Evolutionary conservation across 805 yeast species (phyloP).

Genomic region (Candida adriatica): DNA sequence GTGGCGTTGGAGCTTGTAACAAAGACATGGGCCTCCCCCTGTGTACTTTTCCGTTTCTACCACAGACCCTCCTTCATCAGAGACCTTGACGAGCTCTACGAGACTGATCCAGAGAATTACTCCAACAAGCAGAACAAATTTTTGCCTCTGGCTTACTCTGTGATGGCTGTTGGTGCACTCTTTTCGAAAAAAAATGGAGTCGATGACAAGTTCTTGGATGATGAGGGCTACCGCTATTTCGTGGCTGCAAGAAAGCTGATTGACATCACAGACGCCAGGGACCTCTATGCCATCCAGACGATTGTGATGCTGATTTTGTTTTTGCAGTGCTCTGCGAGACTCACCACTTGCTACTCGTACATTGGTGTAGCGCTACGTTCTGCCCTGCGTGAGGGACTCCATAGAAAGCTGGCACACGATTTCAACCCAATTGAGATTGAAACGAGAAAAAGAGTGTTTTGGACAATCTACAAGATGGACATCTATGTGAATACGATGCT

Average conservation of each 20-base stretch:
- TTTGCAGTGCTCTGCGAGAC: constrained; percentile 80
- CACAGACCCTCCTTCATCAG: constrained; percentile 76
- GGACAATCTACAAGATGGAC: constrained; percentile 89
- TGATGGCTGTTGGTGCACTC: constrained; percentile 84
- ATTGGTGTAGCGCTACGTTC: constrained; percentile 83
- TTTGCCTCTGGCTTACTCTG: constrained; percentile 74
- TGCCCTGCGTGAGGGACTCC: constrained; percentile 77
- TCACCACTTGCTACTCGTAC: constrained; percentile 83
- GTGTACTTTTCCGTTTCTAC: constrained; percentile 78
- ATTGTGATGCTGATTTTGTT: constrained; percentile 81
- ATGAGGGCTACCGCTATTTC: constrained; percentile 76
- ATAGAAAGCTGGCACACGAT: constrained; percentile 51
- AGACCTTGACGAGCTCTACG: constrained; percentile 70
- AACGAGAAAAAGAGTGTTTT: constrained; percentile 76
- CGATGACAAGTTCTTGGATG: constrained; percentile 38
- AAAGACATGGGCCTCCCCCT: constrained; percentile 79
- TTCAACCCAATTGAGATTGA: constrained; percentile 75
- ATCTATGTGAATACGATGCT: constrained; percentile 80
- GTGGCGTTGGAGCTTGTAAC: constrained; percentile 64
- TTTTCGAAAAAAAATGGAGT: constrained; percentile 45
- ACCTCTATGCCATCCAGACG: constrained; percentile 75
- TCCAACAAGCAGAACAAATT: constrained; percentile 69
- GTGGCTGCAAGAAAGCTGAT: constrained; percentile 72
- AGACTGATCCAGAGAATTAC: constrained; percentile 62
- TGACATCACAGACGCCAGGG: constrained; percentile 78